Percentiles rank a stretch among this genome's conserved stretches.
These are phyloP conservation scores for Calcarisporium arbuscula DNA, from an alignment of 2,329 filamentous ascomycete genomes.

Conservation along the genomic window DNA sequence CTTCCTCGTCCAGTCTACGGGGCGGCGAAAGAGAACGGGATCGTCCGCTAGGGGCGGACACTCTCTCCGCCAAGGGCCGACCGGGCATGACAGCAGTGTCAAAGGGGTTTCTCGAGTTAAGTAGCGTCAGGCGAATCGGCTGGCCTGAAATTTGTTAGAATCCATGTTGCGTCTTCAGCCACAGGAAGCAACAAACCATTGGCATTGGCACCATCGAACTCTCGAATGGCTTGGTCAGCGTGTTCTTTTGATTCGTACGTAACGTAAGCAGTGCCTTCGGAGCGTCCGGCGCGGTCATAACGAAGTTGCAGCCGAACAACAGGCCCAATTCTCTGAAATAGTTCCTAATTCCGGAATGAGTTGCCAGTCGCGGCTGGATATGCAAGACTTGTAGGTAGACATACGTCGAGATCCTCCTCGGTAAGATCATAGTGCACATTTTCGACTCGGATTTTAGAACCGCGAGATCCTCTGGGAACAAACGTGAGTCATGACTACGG, in stretches of 20 bases:
- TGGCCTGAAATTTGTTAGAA: slow-evolving; percentile 60
- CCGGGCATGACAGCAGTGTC: slow-evolving; percentile 49
- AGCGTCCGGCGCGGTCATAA: slow-evolving; percentile 85
- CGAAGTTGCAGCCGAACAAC: slow-evolving; percentile 62
- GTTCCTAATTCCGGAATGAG: slow-evolving; percentile 49
- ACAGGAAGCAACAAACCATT: slow-evolving; percentile 52
- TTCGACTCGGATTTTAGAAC: slow-evolving; percentile 73
- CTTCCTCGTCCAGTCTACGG: slow-evolving; percentile 43
- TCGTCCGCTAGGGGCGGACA: slow-evolving; percentile 47
- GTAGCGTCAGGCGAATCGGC: slow-evolving; percentile 67
- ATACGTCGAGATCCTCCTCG: slow-evolving; percentile 73
- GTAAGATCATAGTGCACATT: slow-evolving; percentile 92
- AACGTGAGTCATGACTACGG: slow-evolving; percentile 12
- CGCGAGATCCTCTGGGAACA: slow-evolving; percentile 40
- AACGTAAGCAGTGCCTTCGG: slow-evolving; percentile 77
- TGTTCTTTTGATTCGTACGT: slow-evolving; percentile 68
- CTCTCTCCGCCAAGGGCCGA: slow-evolving; percentile 54
- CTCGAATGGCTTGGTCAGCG: slow-evolving; percentile 65
- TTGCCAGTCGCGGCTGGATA: slow-evolving; percentile 5
- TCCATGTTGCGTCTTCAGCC: too few species aligned
- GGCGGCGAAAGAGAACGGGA: slow-evolving; percentile 57
- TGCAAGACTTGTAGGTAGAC: slow-evolving; percentile 7
- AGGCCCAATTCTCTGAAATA: slow-evolving; percentile 73
- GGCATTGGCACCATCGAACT: slow-evolving; percentile 87
- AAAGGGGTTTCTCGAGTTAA: slow-evolving; percentile 54